Base-by-base conservation (phyloP, 352 stramenopile genomes). In the Globisporangium echinulatum region DNA sequence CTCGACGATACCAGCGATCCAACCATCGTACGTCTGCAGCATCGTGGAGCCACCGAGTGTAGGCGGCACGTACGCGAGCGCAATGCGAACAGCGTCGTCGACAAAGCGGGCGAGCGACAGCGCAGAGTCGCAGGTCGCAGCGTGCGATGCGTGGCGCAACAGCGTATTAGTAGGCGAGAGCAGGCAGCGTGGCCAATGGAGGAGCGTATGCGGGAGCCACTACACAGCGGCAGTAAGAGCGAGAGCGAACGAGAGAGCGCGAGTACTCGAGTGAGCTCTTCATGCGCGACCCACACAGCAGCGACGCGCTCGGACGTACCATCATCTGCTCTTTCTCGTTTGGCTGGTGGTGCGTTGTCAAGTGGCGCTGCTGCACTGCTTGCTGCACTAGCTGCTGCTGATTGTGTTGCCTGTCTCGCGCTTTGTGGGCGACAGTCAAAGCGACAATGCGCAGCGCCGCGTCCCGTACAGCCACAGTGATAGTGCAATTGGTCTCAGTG, bases 1-100 rank as follows among this genome's bases (percentile, higher is more conserved):
- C 17, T 50, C 42, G 17, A 37, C n/a, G 13, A 11, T 38, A 9
- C 50, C 49, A 1, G 36, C 37, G 36, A 66, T 58, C 61, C 61
- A 66, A 1, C 53, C 48, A 15, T 36, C 62, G 44, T 61, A 62
- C n/a, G 40, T 66, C 49, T 56, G 46, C 3, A 66, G n/a, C 55
- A 62, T 66, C 25, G 49, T 37, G 36, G 37, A 46, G 52, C 49
- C 59, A 6, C 48, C 54, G 8, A 65, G n/a, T 50, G 46, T n/a
- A n/a, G 19, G 14, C 8, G 58, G 59, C 14, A 64, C 54, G 42
- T 51, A 17, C 2, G 39, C 9, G 1, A 66, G 54, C 19, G 57
- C 37, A 5, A 25, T 36, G 17, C 55, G 54, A 8, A 53, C 54
- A 38, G 11, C 38, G 17, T 17, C 13, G 54, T 66, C 47, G 4